A percentile compares a stretch with the other conserved stretches of the same genome.
These are phyloP conservation scores for Thelonectria discophora DNA, from an alignment of 2,329 filamentous ascomycete genomes.

Conservation along the genomic window DNA sequence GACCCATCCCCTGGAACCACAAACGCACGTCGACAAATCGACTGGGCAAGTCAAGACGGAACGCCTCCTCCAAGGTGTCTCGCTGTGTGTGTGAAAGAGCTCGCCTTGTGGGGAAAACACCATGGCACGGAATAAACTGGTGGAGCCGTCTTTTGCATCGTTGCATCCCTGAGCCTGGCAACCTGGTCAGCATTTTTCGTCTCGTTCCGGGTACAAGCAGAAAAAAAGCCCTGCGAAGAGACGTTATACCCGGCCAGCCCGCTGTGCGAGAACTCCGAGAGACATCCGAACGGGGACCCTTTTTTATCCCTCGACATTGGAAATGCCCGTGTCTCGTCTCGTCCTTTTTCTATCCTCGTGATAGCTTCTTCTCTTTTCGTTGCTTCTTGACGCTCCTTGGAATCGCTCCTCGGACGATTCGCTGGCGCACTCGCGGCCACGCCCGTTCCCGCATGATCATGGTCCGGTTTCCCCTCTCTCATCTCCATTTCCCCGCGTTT, in stretches of 20 bases:
- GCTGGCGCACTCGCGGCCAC: constrained; percentile 28
- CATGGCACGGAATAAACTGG: neutral
- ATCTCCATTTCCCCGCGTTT: constrained; percentile 43
- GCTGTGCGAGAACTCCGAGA: constrained; percentile 33
- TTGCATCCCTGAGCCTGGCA: constrained; percentile 18
- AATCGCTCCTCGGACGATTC: neutral
- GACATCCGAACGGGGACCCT: constrained; percentile 37
- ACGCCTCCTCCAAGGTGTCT: constrained; percentile 4
- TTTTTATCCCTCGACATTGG: neutral
- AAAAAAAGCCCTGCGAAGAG: neutral
- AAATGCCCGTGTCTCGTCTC: neutral
- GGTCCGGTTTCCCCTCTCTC: constrained; percentile 35
- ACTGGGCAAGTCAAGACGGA: neutral
- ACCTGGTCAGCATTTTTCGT: constrained; percentile 1
- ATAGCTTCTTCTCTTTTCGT: neutral
- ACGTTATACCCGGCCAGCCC: constrained; percentile 11
- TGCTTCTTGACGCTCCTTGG: neutral
- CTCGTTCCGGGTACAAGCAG: neutral
- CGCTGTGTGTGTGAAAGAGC: constrained; percentile 1
- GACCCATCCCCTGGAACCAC: constrained; percentile 3
- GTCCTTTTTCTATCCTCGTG: neutral
- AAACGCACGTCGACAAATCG: constrained; percentile 19
- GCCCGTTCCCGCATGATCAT: constrained; percentile 32
- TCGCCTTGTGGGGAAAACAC: constrained; percentile 21
- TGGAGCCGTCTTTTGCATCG: constrained; percentile 3